These are phyloP conservation scores for Scleroderma bovista DNA, from an alignment of 768 basidiomycete species.

Conservation along the genomic window DNA sequence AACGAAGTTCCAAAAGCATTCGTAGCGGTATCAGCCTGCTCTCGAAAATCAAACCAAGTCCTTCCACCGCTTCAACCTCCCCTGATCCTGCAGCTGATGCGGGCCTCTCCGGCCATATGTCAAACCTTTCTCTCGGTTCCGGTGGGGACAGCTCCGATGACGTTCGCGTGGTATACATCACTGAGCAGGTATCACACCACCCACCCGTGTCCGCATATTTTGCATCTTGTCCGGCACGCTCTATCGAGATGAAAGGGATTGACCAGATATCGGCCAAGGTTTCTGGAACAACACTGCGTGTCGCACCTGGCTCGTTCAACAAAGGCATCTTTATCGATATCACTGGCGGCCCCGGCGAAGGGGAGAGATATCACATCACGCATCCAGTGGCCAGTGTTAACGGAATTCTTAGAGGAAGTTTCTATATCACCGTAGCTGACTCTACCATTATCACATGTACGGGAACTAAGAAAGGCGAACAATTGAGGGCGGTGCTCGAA, in stretches of 20 bases:
- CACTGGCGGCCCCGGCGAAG: conserved; percentile 66
- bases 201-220: conserved; percentile 89
- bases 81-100: conserved; percentile 38
- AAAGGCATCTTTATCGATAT: conserved; percentile 84
- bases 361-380: conserved; percentile 81
- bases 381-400: conserved; percentile 90
- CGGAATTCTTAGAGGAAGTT: conserved; percentile 84
- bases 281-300: conserved; percentile 79
- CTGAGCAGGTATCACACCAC: conserved; percentile 96
- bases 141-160: conserved; percentile 33
- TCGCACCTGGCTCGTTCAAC: conserved; percentile 78
- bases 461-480: conserved; percentile 55
- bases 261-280: conserved; percentile 95
- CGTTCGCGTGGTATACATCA: conserved; percentile 72
- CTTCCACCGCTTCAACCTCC: conserved; percentile 38
- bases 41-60: conserved; percentile 40
- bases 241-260: conserved; percentile 68
- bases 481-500: conserved; percentile 78
- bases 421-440: conserved; percentile 85
- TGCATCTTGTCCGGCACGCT: conserved; percentile 68
- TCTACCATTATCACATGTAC: conserved; percentile 77
- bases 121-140: conserved; percentile 51
- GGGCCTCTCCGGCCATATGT: conserved; percentile 46
- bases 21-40: conserved; percentile 51
- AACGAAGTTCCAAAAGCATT: conserved; percentile 54